These are phyloP conservation scores for Amaranthus tricolor DNA, from an alignment of 179 eudicot genomes.

Conservation along the genomic window DNA sequence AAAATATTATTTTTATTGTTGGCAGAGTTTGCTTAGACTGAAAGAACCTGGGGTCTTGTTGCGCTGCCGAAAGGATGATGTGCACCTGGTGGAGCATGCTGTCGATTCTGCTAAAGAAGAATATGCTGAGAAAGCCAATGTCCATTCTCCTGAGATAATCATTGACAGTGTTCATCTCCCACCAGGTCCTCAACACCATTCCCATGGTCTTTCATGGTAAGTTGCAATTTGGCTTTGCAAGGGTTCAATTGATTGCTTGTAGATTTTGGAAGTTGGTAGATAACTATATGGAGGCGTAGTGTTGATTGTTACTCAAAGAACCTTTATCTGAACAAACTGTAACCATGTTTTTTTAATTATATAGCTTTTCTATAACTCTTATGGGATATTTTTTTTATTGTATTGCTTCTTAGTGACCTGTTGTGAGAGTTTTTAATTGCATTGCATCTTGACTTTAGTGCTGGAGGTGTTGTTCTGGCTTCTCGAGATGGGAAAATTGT, in stretches of 20 bases:
- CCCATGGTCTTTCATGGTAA: slow-evolving; percentile 73
- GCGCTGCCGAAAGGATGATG: slow-evolving; percentile 78
- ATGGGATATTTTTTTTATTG: not conserved
- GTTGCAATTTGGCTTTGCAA: not conserved
- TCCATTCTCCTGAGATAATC: slow-evolving; percentile 63
- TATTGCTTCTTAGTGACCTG: not conserved
- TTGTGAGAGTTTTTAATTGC: slow-evolving; percentile 3
- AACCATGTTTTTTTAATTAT: not conserved
- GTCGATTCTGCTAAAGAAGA: slow-evolving; percentile 61
- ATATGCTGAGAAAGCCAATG: slow-evolving; percentile 65
- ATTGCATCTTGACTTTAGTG: slow-evolving; percentile 41
- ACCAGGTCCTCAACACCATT: slow-evolving; percentile 56
- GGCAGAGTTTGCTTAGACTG: slow-evolving; percentile 82
- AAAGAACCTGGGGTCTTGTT: slow-evolving; percentile 86
- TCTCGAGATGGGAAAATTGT: slow-evolving; percentile 98
- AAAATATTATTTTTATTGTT: not conserved
- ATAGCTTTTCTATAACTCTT: not conserved
- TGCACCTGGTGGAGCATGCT: slow-evolving; percentile 46
- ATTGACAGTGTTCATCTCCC: slow-evolving; percentile 73
- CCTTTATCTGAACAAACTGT: not conserved
- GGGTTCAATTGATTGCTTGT: slow-evolving; percentile 4
- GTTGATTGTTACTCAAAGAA: not conserved
- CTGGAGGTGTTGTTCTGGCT: slow-evolving; percentile 95
- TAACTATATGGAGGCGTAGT: not conserved
- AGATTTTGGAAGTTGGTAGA: not conserved